Evolutionary conservation across 495 filamentous ascomycete species (phyloP), one percentile per base, ranked within the genome.

Genomic region (Oidiodendron maius): DNA sequence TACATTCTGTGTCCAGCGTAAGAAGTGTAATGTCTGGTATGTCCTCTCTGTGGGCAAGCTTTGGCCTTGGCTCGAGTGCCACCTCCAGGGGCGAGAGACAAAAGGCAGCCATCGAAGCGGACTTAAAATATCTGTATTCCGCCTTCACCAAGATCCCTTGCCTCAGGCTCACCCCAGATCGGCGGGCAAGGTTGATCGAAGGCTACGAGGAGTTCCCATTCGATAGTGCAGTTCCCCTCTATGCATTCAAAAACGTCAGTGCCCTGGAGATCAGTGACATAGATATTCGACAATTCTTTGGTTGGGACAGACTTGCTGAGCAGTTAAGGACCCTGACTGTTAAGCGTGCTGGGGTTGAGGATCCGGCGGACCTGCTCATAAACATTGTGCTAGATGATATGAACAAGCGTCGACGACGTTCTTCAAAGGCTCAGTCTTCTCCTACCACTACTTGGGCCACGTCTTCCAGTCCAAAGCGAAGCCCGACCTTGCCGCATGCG

Each of bases 201-300:
- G 91, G 91, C 24, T 97, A 90, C 61, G 93, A 98, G 64, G 93
- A 96, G 60, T 98, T 98, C 59, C 93, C 93, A 3, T 96, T 98
- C 64, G 93, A 98, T 62, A 93, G 88, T 32, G 93, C 93, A n/a
- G 93, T 98, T 21, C 93, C 93, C 15, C 70, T 97, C 10, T 83
- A 89, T 63, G 84, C 86, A 21, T 97, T 98, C 76, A 97, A 98
- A 71, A 98, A 97, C 58, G 67, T 96, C 40, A 89, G 88, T 65
- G 82, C 86, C 9, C 72, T 98, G 56, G 93, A 97, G 66, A 88
- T 98, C 36, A 88, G 82, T 65, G 90, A 95, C 63, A 82, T 96
- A 61, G 93, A 97, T 66, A 95, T 94, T 61, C 82, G 93, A 52
- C 91, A 95, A 53, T 95, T 97, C 67, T 95, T 87, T 64, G 93